These are phyloP conservation scores for Xanthoconium purpureum DNA, from an alignment of 768 basidiomycete species.

Conservation along the genomic window DNA sequence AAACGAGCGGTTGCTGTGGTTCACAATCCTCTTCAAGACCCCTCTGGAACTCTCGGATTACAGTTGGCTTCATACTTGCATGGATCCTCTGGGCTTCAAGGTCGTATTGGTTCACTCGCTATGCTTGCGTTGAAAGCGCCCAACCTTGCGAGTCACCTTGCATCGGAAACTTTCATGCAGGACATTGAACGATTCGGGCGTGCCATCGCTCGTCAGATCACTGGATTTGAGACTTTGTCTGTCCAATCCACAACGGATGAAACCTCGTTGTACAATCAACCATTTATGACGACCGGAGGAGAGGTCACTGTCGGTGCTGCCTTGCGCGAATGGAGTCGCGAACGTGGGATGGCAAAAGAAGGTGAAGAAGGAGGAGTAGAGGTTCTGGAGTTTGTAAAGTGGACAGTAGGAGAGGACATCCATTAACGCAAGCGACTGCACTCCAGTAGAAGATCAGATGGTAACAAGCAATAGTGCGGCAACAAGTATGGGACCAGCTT, in stretches of 20 bases:
- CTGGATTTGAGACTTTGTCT: slow-evolving; percentile 69
- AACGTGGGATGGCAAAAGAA: slow-evolving; percentile 41
- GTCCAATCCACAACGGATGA: slow-evolving; percentile 43
- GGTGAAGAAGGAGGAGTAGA: slow-evolving; percentile 33
- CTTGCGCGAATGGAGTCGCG: slow-evolving; percentile 52
- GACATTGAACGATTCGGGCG: slow-evolving; percentile 66
- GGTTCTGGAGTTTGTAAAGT: slow-evolving; percentile 56
- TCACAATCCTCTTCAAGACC: slow-evolving; percentile 36
- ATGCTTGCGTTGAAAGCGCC: slow-evolving; percentile 52
- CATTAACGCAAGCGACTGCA: not conserved
- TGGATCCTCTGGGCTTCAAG: slow-evolving; percentile 50
- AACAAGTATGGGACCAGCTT: too few relatives aligned
- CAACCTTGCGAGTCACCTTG: slow-evolving; percentile 42
- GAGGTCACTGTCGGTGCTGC: slow-evolving; percentile 35
- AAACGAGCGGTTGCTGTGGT: slow-evolving; percentile 52
- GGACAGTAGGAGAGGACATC: slow-evolving; percentile 54
- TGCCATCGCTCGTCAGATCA: slow-evolving; percentile 79
- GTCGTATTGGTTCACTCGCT: slow-evolving; percentile 59
- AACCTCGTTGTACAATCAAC: slow-evolving; percentile 66
- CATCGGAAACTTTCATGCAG: slow-evolving; percentile 46
- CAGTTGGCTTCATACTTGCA: slow-evolving; percentile 60
- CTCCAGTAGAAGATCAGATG: too few relatives aligned
- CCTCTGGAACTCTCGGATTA: slow-evolving; percentile 38
- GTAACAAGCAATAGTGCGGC: too few relatives aligned
- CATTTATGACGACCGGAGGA: slow-evolving; percentile 72